Conservation (phyloP, 169 alveolate species). For the Cyclospora cayetanensis region DNA sequence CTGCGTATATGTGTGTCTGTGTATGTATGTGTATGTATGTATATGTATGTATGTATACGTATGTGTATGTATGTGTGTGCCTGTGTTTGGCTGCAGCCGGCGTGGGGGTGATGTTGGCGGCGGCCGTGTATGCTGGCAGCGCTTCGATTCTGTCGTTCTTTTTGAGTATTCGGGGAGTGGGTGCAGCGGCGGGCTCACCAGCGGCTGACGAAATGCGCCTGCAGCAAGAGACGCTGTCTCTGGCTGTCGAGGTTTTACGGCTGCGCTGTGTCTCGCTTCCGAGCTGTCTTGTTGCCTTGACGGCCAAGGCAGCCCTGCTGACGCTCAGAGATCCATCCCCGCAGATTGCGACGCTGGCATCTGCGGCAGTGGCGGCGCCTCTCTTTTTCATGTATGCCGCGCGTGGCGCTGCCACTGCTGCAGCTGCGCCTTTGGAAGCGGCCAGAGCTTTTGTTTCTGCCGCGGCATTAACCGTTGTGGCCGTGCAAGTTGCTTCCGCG, state of each 20-base stretch:
- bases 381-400: not conserved
- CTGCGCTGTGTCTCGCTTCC: constrained; percentile 22
- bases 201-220: not conserved
- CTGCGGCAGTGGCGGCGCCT: not conserved
- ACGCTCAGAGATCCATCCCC: constrained; percentile 1
- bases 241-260: not conserved
- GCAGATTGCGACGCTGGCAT: not conserved
- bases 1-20: no score
- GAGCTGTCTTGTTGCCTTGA: not conserved
- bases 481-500: not conserved
- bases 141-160: not conserved
- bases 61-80: no score
- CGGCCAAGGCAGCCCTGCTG: constrained; percentile 21
- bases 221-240: not conserved
- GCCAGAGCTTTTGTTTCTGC: not conserved
- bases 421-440: not conserved
- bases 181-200: not conserved
- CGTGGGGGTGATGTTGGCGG: not conserved
- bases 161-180: not conserved
- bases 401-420: not conserved
- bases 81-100: not conserved
- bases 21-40: no score
- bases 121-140: not conserved
- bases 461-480: not conserved
- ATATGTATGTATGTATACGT: no score